Conservation (phyloP, 352 stramenopile genomes). For the Aphanomyces stellatus region DNA sequence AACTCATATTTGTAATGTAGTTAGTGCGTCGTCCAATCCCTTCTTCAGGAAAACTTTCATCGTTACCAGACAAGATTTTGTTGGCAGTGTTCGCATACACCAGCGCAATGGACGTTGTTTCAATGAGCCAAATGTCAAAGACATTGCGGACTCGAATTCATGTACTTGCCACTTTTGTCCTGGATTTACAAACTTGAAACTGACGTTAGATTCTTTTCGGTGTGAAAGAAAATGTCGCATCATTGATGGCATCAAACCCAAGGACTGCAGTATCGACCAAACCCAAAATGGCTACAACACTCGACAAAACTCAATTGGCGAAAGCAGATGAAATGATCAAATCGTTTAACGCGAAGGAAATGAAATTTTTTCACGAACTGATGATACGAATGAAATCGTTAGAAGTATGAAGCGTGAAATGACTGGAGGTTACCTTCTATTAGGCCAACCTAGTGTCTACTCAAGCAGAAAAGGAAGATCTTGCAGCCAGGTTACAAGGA, state of each 20-base stretch:
- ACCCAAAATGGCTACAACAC: conserved; percentile 3
- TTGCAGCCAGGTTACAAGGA: conserved; percentile 53
- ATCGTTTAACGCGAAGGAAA: conserved; percentile 70
- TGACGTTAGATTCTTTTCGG: too few relatives aligned
- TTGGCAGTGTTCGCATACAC: conserved; percentile 60
- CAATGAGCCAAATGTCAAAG: conserved; percentile 52
- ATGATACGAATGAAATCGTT: conserved; percentile 62
- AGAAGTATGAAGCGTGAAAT: conserved; percentile 30
- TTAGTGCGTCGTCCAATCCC: too few relatives aligned
- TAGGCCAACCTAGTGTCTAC: conserved; percentile 51
- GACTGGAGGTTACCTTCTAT: not conserved
- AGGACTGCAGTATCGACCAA: not conserved
- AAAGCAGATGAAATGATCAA: conserved; percentile 73
- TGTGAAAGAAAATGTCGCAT: too few relatives aligned
- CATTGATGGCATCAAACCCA: not conserved
- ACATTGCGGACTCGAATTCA: conserved; percentile 48
- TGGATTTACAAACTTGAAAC: too few relatives aligned
- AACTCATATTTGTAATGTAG: too few relatives aligned
- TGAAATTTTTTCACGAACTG: conserved; percentile 82
- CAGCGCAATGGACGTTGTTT: conserved; percentile 61
- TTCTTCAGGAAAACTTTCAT: too few relatives aligned
- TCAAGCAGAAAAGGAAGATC: conserved; percentile 71
- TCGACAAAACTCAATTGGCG: conserved; percentile 36
- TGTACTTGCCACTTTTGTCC: conserved; percentile 2
- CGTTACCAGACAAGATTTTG: conserved; percentile 45